These are phyloP conservation scores for Euclidium syriacum DNA, from an alignment of 345 rosid genomes.

Conservation along the genomic window DNA sequence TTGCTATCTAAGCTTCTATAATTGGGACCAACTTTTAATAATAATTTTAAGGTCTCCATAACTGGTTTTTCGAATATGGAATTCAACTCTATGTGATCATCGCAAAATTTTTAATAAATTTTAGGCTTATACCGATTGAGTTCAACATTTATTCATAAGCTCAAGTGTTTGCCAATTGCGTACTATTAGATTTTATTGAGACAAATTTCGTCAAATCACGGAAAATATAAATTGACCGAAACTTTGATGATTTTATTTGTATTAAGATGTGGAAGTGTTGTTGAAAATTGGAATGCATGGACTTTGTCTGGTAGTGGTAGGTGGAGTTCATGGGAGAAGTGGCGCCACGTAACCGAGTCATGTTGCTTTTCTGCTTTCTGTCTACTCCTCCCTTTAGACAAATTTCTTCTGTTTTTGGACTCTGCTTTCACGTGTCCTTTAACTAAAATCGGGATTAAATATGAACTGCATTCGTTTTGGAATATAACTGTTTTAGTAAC, in stretches of 20 bases:
- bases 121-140: background rate
- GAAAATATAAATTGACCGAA: background rate
- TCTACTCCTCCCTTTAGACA: conserved; percentile 8
- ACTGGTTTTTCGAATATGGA: too few relatives aligned
- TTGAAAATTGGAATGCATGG: conserved; percentile 17
- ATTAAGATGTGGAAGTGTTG: background rate
- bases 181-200: background rate
- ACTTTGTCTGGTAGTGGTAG: conserved; percentile 9
- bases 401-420: background rate
- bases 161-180: background rate
- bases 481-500: too few relatives aligned
- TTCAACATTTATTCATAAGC: background rate
- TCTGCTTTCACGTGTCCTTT: conserved; percentile 18
- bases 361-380: conserved; percentile 2
- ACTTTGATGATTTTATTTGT: background rate
- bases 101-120: background rate
- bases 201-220: too few relatives aligned
- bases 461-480: too few relatives aligned
- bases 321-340: conserved; percentile 20
- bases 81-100: too few relatives aligned
- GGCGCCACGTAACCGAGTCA: conserved; percentile 6
- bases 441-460: background rate
- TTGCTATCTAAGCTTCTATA: background rate
- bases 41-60: too few relatives aligned
- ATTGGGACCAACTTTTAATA: background rate